These are phyloP conservation scores for Colletotrichum gloeosporioides DNA, from an alignment of 2,329 filamentous ascomycete genomes.

Conservation along the genomic window DNA sequence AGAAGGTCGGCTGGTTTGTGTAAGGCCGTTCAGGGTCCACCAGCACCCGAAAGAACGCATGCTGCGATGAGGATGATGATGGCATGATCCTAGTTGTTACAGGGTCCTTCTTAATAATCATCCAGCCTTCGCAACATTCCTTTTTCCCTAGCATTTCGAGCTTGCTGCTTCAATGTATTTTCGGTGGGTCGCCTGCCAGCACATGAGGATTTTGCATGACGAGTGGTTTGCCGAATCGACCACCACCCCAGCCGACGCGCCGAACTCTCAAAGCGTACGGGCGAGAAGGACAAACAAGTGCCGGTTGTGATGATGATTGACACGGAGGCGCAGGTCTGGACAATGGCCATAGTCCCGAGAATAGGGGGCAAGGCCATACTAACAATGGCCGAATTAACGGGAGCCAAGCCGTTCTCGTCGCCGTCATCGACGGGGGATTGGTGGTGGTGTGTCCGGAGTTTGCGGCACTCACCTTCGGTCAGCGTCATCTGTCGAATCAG, in stretches of 20 bases:
- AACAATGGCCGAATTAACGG: not conserved
- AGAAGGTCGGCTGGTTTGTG: not conserved
- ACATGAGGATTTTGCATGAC: not conserved
- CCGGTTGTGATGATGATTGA: not conserved
- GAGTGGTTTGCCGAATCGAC: not conserved
- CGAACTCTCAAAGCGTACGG: not conserved
- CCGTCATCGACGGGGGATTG: conserved; percentile 8
- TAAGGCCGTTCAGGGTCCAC: not conserved
- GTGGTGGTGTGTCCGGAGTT: conserved; percentile 8
- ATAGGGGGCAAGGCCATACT: not conserved
- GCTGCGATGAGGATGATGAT: not conserved
- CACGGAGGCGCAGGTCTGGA: not conserved
- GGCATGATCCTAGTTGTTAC: conserved; percentile 3
- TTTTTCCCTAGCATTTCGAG: not conserved
- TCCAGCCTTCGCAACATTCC: not conserved
- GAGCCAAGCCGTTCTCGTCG: conserved; percentile 6
- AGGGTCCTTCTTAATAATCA: not conserved
- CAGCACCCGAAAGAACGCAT: not conserved
- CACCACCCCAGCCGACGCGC: not conserved
- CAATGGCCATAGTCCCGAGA: not conserved
- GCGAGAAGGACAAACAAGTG: not conserved
- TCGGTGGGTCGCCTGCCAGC: not conserved
- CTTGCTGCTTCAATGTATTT: not conserved
- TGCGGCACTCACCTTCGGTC: conserved; percentile 16
- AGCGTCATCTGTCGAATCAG: conserved; percentile 16